A percentile compares a stretch with the other conserved stretches of the same genome.
These are phyloP conservation scores for Solanum ahanhuiri DNA, from an alignment of 257 asterid genomes.

Conservation along the genomic window DNA sequence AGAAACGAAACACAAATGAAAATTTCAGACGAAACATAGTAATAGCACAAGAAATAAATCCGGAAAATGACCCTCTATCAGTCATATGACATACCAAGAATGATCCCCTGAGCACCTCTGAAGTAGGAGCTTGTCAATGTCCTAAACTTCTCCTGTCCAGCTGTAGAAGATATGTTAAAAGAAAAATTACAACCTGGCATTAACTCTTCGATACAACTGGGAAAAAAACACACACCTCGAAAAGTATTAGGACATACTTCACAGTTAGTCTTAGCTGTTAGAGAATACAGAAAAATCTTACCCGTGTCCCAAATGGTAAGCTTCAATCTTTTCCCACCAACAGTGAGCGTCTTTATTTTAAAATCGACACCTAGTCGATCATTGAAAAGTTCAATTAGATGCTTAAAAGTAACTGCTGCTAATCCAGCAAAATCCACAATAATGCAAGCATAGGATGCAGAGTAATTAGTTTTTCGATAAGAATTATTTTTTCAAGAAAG, in stretches of 20 bases:
- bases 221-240: not conserved
- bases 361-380: constrained; percentile 46
- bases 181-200: not conserved
- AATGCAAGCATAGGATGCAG: not conserved
- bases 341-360: constrained; percentile 77
- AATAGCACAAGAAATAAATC: not conserved
- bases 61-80: not conserved
- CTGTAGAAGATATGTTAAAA: constrained; percentile 31
- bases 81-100: constrained; percentile 51
- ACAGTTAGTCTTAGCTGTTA: not conserved
- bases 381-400: not conserved
- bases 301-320: constrained; percentile 96
- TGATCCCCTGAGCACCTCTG: constrained; percentile 51
- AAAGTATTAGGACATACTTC: not conserved
- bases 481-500: not conserved
- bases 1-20: not conserved
- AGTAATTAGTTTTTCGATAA: too few species aligned
- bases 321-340: constrained; percentile 74
- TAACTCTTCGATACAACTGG: not conserved
- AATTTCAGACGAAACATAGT: not conserved
- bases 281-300: not conserved
- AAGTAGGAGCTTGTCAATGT: constrained; percentile 45
- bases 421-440: not conserved
- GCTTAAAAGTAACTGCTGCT: not conserved
- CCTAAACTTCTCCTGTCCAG: constrained; percentile 95